Percentiles rank a stretch among this genome's conserved stretches.
These are phyloP conservation scores for Thelonectria olida DNA, from an alignment of 2,329 filamentous ascomycete species.

Conservation along the genomic window DNA sequence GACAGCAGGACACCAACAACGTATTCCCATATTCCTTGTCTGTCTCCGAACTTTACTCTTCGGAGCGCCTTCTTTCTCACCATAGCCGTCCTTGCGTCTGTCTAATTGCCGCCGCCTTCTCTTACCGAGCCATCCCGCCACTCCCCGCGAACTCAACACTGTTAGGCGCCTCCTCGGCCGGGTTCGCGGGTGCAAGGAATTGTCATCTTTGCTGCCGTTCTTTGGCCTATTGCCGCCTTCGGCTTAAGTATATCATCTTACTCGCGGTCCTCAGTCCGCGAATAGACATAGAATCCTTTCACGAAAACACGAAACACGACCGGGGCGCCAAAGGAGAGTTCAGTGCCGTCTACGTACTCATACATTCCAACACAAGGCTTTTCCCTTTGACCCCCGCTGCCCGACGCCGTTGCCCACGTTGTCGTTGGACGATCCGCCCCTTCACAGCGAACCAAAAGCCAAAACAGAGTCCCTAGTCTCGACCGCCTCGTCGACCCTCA, in stretches of 20 bases:
- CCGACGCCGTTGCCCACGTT: conserved; percentile 34
- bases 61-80: background rate
- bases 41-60: background rate
- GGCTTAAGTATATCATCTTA: conserved; percentile 30
- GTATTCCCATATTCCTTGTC: background rate
- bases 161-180: conserved; percentile 26
- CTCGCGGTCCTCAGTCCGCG: conserved; percentile 12
- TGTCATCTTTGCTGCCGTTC: conserved; percentile 32
- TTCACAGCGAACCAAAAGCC: conserved; percentile 20
- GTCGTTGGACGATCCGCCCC: conserved; percentile 26
- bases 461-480: conserved; percentile 38
- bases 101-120: background rate
- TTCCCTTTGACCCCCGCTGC: conserved; percentile 29
- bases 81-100: background rate
- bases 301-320: conserved; percentile 8
- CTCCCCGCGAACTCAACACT: conserved; percentile 2
- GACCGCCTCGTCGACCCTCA: conserved; percentile 30
- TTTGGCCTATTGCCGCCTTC: conserved; percentile 33
- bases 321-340: conserved; percentile 10
- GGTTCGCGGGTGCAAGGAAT: conserved; percentile 31
- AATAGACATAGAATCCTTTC: background rate
- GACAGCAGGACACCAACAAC: background rate
- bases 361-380: conserved; percentile 30
- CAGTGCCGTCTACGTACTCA: conserved; percentile 17
- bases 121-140: conserved; percentile 13